A percentile compares a stretch with the other conserved stretches of the same genome.
Evolutionary conservation across 495 filamentous ascomycete genomes (phyloP).

Genomic region (Annulohypoxylon nitens): DNA sequence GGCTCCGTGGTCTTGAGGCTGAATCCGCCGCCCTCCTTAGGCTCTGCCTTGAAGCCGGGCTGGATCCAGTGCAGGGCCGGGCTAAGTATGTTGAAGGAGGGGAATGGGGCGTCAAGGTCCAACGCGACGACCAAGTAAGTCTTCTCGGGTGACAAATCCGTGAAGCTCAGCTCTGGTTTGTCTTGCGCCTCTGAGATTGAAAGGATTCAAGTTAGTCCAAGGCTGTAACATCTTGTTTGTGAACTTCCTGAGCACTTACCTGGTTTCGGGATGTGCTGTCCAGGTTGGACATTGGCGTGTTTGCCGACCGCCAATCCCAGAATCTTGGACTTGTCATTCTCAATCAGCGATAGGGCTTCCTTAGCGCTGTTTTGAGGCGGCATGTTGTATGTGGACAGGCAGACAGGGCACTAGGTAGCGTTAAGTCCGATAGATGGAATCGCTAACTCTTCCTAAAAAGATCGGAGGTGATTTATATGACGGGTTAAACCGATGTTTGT

Average conservation of each 20-base stretch:
- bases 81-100: conserved; percentile 61
- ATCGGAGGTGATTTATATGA: neutral
- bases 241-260: conserved; percentile 1
- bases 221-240: neutral
- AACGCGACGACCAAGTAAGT: conserved; percentile 63
- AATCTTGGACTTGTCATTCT: conserved; percentile 37
- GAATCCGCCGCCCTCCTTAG: conserved; percentile 25
- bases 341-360: conserved; percentile 27
- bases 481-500: neutral
- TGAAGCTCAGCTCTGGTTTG: conserved; percentile 29
- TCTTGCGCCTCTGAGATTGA: conserved; percentile 29
- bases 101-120: conserved; percentile 68
- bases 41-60: conserved; percentile 55
- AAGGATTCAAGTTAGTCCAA: conserved; percentile 5
- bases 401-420: neutral
- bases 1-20: conserved; percentile 29
- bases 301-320: conserved; percentile 37
- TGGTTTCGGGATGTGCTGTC: conserved; percentile 29
- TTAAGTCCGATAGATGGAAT: neutral
- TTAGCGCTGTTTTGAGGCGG: conserved; percentile 16
- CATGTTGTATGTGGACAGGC: conserved; percentile 24
- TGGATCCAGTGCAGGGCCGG: conserved; percentile 68
- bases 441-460: neutral
- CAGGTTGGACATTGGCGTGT: conserved; percentile 27
- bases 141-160: conserved; percentile 33